Evolutionary conservation across 2,329 filamentous ascomycete genomes (phyloP).

Genomic region (Hymenoscyphus infarciens): DNA sequence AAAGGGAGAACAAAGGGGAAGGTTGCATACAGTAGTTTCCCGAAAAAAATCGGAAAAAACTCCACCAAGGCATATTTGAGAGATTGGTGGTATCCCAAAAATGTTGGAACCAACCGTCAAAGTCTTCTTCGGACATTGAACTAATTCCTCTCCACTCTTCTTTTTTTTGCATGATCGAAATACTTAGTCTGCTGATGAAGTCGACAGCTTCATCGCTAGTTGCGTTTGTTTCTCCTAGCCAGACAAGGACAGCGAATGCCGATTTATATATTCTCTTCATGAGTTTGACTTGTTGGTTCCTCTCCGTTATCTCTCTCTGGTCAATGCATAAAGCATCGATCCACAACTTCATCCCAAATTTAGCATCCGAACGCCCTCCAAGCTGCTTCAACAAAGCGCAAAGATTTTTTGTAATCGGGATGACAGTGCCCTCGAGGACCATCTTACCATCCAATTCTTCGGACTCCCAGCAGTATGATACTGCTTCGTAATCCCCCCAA

Average conservation of each 20-base stretch:
- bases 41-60: constrained; percentile 7
- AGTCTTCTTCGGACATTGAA: too few species aligned
- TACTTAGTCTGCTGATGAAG: neutral
- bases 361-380: neutral
- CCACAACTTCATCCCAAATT: constrained; percentile 11
- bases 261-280: constrained; percentile 10
- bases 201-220: neutral
- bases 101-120: too few species aligned
- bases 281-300: constrained; percentile 18
- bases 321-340: constrained; percentile 22
- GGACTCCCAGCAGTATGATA: constrained; percentile 9
- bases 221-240: constrained; percentile 6
- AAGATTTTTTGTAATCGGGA: constrained; percentile 3
- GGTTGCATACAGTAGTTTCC: constrained; percentile 10
- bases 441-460: neutral
- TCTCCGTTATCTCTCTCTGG: constrained; percentile 20
- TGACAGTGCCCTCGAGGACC: neutral
- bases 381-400: neutral
- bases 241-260: constrained; percentile 8
- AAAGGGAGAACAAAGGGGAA: too few species aligned
- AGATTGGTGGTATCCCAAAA: neutral
- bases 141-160: neutral
- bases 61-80: constrained; percentile 7
- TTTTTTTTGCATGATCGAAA: neutral
- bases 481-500: constrained; percentile 9